phyloP scores from a whole-genome alignment of 1,284 basidiomycete species.

The Pseudozyma thailandica region DNA sequence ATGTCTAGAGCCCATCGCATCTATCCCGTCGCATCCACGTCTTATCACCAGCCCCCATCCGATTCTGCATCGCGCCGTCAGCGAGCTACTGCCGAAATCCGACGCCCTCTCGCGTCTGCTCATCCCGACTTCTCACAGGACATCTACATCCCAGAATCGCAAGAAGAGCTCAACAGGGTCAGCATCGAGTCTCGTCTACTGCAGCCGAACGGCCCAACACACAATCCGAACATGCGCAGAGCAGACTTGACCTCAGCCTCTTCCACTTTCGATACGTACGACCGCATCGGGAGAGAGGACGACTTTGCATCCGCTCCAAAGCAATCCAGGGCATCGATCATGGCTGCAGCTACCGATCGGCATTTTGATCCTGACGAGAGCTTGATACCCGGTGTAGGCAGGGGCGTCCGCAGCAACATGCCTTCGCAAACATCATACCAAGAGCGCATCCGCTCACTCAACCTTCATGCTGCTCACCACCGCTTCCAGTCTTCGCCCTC shows the following conservation, averaged over 20 bases:
- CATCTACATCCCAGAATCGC: constrained; percentile 44
- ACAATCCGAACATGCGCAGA: constrained; percentile 15
- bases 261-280: constrained; percentile 46
- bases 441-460: constrained; percentile 24
- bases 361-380: constrained; percentile 40
- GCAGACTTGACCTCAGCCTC: constrained; percentile 29
- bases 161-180: constrained; percentile 38
- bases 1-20: constrained; percentile 32
- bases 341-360: constrained; percentile 8
- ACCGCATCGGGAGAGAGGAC: constrained; percentile 46
- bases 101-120: constrained; percentile 2
- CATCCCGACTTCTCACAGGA: constrained; percentile 38
- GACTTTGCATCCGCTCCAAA: constrained; percentile 15
- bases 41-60: constrained; percentile 31
- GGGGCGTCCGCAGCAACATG: constrained; percentile 33
- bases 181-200: constrained; percentile 42
- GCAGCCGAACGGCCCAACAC: constrained; percentile 22
- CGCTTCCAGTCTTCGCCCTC: constrained; percentile 31
- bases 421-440: constrained; percentile 29
- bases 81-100: constrained; percentile 9
- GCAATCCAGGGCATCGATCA: constrained; percentile 10
- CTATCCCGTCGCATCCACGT: constrained; percentile 40
- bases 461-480: constrained; percentile 20
- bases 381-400: constrained; percentile 52
- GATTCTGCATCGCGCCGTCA: constrained; percentile 4